phyloP scores from a whole-genome alignment of 2,329 filamentous ascomycete species.

The Coniella vitis region DNA sequence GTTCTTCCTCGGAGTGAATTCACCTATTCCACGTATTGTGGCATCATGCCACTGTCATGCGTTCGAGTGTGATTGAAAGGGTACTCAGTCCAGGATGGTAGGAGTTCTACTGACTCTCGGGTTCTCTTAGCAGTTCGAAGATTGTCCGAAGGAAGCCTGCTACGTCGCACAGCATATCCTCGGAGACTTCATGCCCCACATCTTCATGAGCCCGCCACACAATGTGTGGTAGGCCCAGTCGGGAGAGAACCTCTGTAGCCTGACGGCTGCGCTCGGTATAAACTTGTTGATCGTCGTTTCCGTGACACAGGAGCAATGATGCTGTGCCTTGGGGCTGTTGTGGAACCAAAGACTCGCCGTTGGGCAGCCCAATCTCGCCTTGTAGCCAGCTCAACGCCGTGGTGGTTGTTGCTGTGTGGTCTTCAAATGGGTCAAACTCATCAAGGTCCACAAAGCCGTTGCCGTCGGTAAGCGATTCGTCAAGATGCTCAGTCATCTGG shows the following conservation, averaged over 20 bases:
- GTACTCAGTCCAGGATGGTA: too few species aligned
- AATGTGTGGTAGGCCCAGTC: conserved; percentile 26
- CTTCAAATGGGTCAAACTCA: conserved; percentile 14
- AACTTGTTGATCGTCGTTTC: conserved; percentile 35
- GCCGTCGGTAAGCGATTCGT: neutral
- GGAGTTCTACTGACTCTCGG: too few species aligned
- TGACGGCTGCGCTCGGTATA: conserved; percentile 28
- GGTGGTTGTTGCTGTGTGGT: neutral
- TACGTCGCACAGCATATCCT: conserved; percentile 33
- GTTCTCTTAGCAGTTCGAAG: too few species aligned
- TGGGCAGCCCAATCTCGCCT: conserved; percentile 19
- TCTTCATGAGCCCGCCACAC: conserved; percentile 32
- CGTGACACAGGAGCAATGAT: conserved; percentile 41
- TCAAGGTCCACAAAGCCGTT: conserved; percentile 1
- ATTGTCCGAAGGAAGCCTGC: conserved; percentile 23
- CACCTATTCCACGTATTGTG: too few species aligned
- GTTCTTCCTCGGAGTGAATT: too few species aligned
- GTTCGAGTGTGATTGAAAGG: too few species aligned
- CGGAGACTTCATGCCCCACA: conserved; percentile 40
- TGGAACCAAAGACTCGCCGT: neutral
- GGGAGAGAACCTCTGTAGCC: conserved; percentile 27
- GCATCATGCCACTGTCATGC: too few species aligned
- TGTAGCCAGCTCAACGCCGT: conserved; percentile 16
- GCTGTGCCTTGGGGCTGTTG: conserved; percentile 17
- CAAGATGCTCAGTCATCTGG: conserved; percentile 21